Percentiles rank a stretch among this genome's conserved stretches.
Conservation (phyloP, 1,284 basidiomycete species). For the Chalciporus sp. region DNA sequence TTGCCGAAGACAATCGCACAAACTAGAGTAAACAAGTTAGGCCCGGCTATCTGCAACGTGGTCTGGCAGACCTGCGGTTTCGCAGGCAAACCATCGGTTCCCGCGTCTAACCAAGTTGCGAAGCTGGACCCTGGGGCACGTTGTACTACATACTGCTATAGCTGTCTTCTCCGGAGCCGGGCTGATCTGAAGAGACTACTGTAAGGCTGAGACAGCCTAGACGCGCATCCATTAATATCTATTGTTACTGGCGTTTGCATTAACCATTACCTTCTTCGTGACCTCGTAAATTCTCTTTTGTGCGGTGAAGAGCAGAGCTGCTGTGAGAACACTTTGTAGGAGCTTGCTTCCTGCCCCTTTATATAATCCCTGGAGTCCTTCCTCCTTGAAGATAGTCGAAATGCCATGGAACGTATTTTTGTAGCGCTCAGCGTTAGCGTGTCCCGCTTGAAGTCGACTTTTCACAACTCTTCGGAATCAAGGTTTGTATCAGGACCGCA, state of each 20-base stretch:
- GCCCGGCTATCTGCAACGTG: no score
- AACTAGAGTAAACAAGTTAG: neutral
- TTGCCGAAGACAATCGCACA: neutral
- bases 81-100: no score
- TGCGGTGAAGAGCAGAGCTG: conserved; percentile 86
- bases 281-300: conserved; percentile 78
- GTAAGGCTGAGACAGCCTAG: conserved; percentile 21
- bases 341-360: conserved; percentile 86
- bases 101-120: no score
- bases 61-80: no score
- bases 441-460: conserved; percentile 79
- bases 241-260: neutral
- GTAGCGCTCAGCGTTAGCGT: conserved; percentile 62
- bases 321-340: conserved; percentile 86
- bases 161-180: no score
- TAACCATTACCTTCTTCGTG: conserved; percentile 54
- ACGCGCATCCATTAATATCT: conserved; percentile 2
- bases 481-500: conserved; percentile 1
- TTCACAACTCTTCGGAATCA: conserved; percentile 67
- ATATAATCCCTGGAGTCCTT: conserved; percentile 83
- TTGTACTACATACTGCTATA: no score
- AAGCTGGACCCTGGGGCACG: no score
- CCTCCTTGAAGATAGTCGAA: conserved; percentile 69
- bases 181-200: no score
- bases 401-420: conserved; percentile 74